Conservation (phyloP, 1,284 basidiomycete genomes). For the Fomitopsis pinicola region DNA sequence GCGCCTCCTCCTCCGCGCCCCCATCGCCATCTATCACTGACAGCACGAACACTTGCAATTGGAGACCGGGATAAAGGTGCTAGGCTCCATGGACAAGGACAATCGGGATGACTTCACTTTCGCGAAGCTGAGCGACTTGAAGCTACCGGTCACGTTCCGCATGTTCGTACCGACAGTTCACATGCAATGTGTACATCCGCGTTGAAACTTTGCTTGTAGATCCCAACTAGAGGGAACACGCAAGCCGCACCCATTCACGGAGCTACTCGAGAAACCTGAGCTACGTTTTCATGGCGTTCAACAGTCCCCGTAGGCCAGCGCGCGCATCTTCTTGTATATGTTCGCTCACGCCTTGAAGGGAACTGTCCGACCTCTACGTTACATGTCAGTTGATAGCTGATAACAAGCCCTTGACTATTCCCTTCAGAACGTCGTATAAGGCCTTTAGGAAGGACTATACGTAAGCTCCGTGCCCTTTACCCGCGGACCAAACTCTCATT, state of each 20-base stretch:
- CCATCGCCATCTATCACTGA: neutral
- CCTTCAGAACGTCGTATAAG: slow-evolving; percentile 90
- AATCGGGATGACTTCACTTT: slow-evolving; percentile 85
- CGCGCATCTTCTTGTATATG: neutral
- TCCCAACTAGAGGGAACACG: slow-evolving; percentile 81
- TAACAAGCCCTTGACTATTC: slow-evolving; percentile 89
- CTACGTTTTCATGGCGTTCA: slow-evolving; percentile 77
- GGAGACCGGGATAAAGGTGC: neutral
- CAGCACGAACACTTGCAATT: neutral
- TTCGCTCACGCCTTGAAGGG: slow-evolving; percentile 39
- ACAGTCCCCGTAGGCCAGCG: slow-evolving; percentile 46
- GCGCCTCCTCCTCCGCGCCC: too few species aligned
- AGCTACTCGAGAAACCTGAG: slow-evolving; percentile 75
- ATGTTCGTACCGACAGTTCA: slow-evolving; percentile 46
- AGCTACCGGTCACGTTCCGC: slow-evolving; percentile 81
- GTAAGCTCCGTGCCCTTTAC: slow-evolving; percentile 37
- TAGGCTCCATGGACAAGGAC: slow-evolving; percentile 62
- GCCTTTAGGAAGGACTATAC: slow-evolving; percentile 82
- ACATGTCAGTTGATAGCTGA: slow-evolving; percentile 89
- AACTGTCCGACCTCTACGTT: slow-evolving; percentile 87
- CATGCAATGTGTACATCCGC: neutral
- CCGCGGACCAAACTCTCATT: neutral
- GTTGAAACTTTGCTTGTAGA: slow-evolving; percentile 34
- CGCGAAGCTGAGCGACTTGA: slow-evolving; percentile 83
- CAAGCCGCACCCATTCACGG: slow-evolving; percentile 66